phyloP scores from a whole-genome alignment of 1,284 basidiomycete genomes.

The Porphyrellus sp. region DNA sequence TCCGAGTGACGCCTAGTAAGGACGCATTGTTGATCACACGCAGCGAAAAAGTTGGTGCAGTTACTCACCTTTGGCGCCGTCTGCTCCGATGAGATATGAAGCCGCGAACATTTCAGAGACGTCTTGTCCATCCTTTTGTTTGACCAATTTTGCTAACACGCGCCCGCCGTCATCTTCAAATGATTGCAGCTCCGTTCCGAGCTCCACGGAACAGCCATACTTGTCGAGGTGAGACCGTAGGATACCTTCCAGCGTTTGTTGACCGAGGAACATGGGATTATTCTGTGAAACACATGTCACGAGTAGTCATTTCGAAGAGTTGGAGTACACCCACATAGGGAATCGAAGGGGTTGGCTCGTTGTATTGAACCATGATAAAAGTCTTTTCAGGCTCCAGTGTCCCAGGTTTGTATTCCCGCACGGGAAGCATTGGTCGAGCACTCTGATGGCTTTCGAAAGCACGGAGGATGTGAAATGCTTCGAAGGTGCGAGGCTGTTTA shows the following conservation, averaged over 20 bases:
- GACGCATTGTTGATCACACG: background rate
- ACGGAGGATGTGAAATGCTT: constrained; percentile 30
- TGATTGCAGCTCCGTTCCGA: constrained; percentile 31
- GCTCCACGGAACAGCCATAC: constrained; percentile 31
- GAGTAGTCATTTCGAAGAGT: background rate
- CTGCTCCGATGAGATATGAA: constrained; percentile 38
- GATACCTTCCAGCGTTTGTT: constrained; percentile 33
- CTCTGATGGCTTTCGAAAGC: constrained; percentile 18
- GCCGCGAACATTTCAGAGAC: constrained; percentile 21
- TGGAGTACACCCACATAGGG: constrained; percentile 20
- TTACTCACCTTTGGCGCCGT: constrained; percentile 36
- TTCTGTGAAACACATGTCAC: constrained; percentile 4
- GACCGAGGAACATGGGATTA: constrained; percentile 30
- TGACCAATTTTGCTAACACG: constrained; percentile 28
- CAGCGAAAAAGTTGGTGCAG: background rate
- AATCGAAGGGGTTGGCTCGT: constrained; percentile 26
- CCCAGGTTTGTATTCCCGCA: constrained; percentile 22
- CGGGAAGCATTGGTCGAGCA: background rate
- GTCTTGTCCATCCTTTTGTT: constrained; percentile 17
- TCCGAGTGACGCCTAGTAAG: constrained; percentile 35
- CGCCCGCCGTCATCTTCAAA: constrained; percentile 33
- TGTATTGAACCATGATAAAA: background rate
- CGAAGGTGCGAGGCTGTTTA: constrained; percentile 33
- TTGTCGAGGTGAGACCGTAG: constrained; percentile 33
- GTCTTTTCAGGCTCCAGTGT: constrained; percentile 17